Evolutionary conservation across 2,329 filamentous ascomycete genomes (phyloP), one percentile per base, ranked within the genome.

Genomic region (Stagonosporopsis vannaccii): DNA sequence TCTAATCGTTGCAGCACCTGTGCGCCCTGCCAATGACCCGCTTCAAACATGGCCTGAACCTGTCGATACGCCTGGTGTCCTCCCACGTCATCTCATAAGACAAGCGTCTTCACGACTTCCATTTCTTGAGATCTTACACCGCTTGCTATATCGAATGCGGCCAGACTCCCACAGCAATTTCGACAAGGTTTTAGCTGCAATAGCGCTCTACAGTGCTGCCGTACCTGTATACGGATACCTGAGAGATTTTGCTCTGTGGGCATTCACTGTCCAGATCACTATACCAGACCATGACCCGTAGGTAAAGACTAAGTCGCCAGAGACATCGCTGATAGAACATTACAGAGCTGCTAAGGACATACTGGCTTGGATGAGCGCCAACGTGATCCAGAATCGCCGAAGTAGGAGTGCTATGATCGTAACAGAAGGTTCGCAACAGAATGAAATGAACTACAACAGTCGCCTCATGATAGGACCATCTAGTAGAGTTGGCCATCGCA

Each of bases 61-160:
- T 6, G 44, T 71, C 9, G 58, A 66, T 32, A 67, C 67, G 2
- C 64, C 66, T 15, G 70, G 68, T 7, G 57, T 65, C 7, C 47
- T 73, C 3, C 70, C 70, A 9, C 53, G 28, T 5, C 66, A 69
- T 44, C 58, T 70, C 4, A 70, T 69, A 33, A 58, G 59, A 22
- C 41, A 60, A 17, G 60, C 65, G 11, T 60, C 60, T 5, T 41
- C 40, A 8, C 56, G 53, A 7, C 62, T 63, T 47, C 70, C 70
- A 1, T 46, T 73, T 1, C 51, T 73, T n/a, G 70, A 73, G 48
- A 59, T 73, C 13, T n/a, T 70, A 6, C 67, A 72, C 26, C 69
- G 69, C 13, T 26, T 70, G 20, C 39, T 69, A 2, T 64, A 62
- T 22, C 67, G 66, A 15, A 40, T 71, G 11, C 63, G 56, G 13